These are phyloP conservation scores for Ilex asprella DNA, from an alignment of 257 asterid species.

Conservation along the genomic window DNA sequence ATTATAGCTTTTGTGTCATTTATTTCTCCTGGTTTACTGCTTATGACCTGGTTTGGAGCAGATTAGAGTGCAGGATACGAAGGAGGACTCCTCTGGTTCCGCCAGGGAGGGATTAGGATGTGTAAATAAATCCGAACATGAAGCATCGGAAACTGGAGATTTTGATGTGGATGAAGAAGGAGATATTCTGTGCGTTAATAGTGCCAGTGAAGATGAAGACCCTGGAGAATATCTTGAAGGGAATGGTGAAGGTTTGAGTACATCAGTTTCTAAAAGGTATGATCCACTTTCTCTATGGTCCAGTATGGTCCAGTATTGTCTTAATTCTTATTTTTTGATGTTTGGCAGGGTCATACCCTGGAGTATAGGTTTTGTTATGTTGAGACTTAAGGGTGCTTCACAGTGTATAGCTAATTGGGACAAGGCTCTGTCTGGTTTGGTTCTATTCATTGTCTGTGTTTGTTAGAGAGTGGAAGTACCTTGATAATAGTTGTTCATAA, in stretches of 20 bases:
- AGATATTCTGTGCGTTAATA: constrained; percentile 22
- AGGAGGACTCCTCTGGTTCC: constrained; percentile 18
- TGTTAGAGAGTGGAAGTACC: too few species aligned
- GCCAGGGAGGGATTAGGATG: constrained; percentile 19
- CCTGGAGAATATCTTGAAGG: constrained; percentile 18
- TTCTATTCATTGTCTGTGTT: too few species aligned
- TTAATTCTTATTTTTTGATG: too few species aligned
- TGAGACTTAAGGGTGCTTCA: background rate
- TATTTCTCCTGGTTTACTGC: constrained; percentile 6
- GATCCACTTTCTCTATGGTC: background rate
- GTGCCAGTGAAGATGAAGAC: constrained; percentile 26
- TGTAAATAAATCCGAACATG: constrained; percentile 2
- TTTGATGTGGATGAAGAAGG: constrained; percentile 12
- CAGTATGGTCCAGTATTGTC: too few species aligned
- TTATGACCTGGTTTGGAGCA: constrained; percentile 12
- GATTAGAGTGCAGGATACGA: constrained; percentile 32
- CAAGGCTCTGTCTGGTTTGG: too few species aligned
- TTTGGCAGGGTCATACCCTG: too few species aligned
- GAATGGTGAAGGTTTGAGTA: constrained; percentile 18
- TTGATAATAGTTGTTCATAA: too few species aligned
- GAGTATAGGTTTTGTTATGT: too few species aligned
- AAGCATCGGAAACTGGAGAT: constrained; percentile 20
- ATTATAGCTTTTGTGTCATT: background rate
- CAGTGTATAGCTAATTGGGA: too few species aligned
- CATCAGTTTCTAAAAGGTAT: constrained; percentile 30